phyloP scores from a whole-genome alignment of 331 rosid genomes.

The Malus hybrid region DNA sequence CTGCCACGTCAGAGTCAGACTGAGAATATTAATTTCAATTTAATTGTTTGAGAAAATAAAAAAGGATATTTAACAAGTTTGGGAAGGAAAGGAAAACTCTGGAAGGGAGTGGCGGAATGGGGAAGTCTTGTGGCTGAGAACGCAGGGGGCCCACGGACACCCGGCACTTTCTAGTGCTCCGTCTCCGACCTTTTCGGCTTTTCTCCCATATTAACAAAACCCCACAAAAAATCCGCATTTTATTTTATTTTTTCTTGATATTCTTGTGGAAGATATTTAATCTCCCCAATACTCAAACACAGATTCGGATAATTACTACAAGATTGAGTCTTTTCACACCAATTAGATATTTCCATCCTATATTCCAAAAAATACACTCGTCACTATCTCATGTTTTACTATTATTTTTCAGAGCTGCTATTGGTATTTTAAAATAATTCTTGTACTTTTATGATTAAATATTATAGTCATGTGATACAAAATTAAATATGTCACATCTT shows the following conservation, averaged over 20 bases:
- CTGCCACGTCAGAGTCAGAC: constrained; percentile 39
- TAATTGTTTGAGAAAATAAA: neutral
- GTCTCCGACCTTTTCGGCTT: constrained; percentile 3
- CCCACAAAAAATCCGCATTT: neutral
- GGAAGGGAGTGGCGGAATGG: constrained; percentile 19
- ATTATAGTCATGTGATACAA: too few species aligned
- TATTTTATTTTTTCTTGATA: neutral
- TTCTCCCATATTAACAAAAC: neutral
- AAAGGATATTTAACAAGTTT: neutral
- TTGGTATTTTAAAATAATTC: too few species aligned
- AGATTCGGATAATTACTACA: neutral
- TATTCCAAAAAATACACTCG: too few species aligned
- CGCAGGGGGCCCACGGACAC: constrained; percentile 31
- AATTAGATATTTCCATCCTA: neutral
- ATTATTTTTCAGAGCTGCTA: neutral
- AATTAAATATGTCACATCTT: too few species aligned
- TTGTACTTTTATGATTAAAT: rapidly evolving
- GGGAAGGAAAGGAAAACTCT: constrained; percentile 29
- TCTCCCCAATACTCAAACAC: neutral
- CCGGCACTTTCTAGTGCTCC: constrained; percentile 27
- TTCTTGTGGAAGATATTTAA: constrained; percentile 4
- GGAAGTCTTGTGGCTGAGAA: constrained; percentile 63
- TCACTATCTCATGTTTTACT: neutral
- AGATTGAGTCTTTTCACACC: neutral
- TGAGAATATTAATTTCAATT: neutral